A percentile compares a stretch with the other conserved stretches of the same genome.
phyloP scores from a whole-genome alignment of 495 filamentous ascomycete genomes.

The Xylaria grammica region DNA sequence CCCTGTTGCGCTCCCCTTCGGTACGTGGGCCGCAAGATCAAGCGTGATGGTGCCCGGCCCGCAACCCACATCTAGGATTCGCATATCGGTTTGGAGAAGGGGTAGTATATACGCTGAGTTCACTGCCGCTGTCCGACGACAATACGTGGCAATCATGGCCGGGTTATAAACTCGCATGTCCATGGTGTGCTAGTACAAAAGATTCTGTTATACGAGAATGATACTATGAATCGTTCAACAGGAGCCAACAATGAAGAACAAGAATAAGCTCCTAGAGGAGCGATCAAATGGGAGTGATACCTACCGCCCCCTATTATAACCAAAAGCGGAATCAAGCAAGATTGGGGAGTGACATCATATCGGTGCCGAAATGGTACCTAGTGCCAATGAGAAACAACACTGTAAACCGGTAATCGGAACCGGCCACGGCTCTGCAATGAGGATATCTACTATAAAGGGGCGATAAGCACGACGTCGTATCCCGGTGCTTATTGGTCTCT shows the following conservation, averaged over 20 bases:
- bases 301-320: background rate
- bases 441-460: no score
- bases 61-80: conserved; percentile 64
- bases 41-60: conserved; percentile 64
- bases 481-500: conserved; percentile 12
- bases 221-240: background rate
- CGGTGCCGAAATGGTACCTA: no score
- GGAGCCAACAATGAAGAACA: background rate
- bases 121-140: conserved; percentile 54
- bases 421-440: background rate
- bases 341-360: background rate
- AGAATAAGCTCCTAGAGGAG: background rate
- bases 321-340: background rate
- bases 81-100: conserved; percentile 50
- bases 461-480: no score
- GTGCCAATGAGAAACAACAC: background rate
- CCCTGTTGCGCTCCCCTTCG: conserved; percentile 48
- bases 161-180: conserved; percentile 40
- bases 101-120: conserved; percentile 58
- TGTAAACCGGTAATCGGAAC: background rate
- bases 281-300: background rate
- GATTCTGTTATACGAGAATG: background rate
- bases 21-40: conserved; percentile 53
- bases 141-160: conserved; percentile 37
- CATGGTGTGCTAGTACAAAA: background rate